Evolutionary conservation across 2,329 filamentous ascomycete genomes (phyloP).

Genomic region (Zymoseptoria passerinii): DNA sequence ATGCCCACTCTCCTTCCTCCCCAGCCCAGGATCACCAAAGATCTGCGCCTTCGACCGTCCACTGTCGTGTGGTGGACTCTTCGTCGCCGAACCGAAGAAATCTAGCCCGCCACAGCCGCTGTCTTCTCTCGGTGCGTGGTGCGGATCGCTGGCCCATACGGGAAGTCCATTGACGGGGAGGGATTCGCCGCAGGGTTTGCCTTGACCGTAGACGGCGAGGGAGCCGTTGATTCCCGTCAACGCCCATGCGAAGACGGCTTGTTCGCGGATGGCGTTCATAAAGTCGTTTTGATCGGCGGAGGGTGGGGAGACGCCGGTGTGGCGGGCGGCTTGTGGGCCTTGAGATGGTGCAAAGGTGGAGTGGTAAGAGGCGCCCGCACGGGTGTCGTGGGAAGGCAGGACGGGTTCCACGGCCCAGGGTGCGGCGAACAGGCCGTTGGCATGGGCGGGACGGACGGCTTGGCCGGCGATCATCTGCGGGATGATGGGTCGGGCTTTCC

Average conservation of each 20-base stretch:
- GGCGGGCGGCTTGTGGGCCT: slow-evolving; percentile 25
- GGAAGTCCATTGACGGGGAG: slow-evolving; percentile 54
- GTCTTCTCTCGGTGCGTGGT: neutral
- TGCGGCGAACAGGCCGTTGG: slow-evolving; percentile 65
- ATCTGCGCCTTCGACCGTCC: slow-evolving; percentile 14
- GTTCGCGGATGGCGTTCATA: slow-evolving; percentile 73
- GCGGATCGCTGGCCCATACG: slow-evolving; percentile 45
- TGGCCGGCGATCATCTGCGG: slow-evolving; percentile 45
- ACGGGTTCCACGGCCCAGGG: slow-evolving; percentile 69
- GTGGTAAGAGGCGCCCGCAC: slow-evolving; percentile 20
- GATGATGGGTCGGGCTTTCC: slow-evolving; percentile 63
- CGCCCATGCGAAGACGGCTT: slow-evolving; percentile 82
- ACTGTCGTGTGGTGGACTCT: neutral
- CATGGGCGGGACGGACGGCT: slow-evolving; percentile 39
- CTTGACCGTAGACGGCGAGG: slow-evolving; percentile 55
- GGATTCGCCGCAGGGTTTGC: slow-evolving; percentile 55
- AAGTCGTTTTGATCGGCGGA: slow-evolving; percentile 51
- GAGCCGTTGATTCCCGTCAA: slow-evolving; percentile 72
- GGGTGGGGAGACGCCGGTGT: slow-evolving; percentile 35
- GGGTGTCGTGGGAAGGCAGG: slow-evolving; percentile 33
- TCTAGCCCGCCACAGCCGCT: slow-evolving; percentile 2
- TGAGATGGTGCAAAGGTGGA: slow-evolving; percentile 31
- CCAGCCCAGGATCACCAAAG: slow-evolving; percentile 27
- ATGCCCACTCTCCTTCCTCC: slow-evolving; percentile 12
- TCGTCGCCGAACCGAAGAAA: slow-evolving; percentile 4